phyloP scores from a whole-genome alignment of 2,329 filamentous ascomycete species.

The Lasiodiplodia sp. region DNA sequence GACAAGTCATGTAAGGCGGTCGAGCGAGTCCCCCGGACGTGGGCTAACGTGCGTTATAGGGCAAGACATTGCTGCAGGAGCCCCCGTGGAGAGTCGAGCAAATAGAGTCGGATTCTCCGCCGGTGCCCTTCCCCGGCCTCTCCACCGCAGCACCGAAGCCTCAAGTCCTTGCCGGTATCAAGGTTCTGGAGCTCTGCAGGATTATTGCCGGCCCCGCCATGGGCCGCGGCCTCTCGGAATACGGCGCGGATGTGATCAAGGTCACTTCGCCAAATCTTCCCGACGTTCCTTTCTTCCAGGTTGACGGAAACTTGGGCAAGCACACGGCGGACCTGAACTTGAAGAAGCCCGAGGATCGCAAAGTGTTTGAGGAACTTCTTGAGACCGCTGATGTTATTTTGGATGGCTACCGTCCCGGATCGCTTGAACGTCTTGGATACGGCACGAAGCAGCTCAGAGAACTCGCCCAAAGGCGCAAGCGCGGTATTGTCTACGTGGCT shows the following conservation, averaged over 20 bases:
- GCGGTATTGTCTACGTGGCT: slow-evolving; percentile 71
- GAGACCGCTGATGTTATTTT: slow-evolving; percentile 70
- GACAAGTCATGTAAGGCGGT: slow-evolving; percentile 47
- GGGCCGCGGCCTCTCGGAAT: slow-evolving; percentile 74
- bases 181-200: slow-evolving; percentile 76
- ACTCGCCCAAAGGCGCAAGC: slow-evolving; percentile 62
- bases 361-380: slow-evolving; percentile 65
- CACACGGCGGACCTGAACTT: slow-evolving; percentile 70
- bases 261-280: slow-evolving; percentile 72
- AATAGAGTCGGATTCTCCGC: slow-evolving; percentile 60
- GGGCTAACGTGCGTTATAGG: slow-evolving; percentile 39
- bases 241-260: slow-evolving; percentile 77
- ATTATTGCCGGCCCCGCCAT: slow-evolving; percentile 80
- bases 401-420: slow-evolving; percentile 74
- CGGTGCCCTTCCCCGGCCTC: slow-evolving; percentile 54
- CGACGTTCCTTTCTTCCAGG: slow-evolving; percentile 75
- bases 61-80: slow-evolving; percentile 48
- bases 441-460: slow-evolving; percentile 62
- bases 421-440: slow-evolving; percentile 69
- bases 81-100: slow-evolving; percentile 58
- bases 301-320: slow-evolving; percentile 76
- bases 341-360: slow-evolving; percentile 61
- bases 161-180: slow-evolving; percentile 64
- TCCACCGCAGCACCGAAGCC: slow-evolving; percentile 46
- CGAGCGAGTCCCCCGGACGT: background rate